Evolutionary conservation across 441 rosid species (phyloP).

Genomic region (Gossypium trilobum): DNA sequence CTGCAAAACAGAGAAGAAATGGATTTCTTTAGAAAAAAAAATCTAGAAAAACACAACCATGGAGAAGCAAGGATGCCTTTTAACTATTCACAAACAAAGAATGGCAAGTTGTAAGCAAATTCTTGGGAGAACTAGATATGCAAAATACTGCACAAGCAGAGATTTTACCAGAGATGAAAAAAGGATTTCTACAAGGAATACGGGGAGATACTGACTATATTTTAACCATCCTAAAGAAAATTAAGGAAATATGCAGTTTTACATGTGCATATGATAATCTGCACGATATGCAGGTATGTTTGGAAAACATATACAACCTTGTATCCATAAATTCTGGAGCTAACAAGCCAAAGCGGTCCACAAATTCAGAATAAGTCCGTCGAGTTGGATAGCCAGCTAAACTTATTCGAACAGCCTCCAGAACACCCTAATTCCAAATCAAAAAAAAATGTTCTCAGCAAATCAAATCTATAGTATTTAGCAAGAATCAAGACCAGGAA

Average conservation of each 20-base stretch:
- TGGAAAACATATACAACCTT: constrained; percentile 39
- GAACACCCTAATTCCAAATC: constrained; percentile 64
- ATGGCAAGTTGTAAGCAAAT: neutral
- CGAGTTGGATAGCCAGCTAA: constrained; percentile 97
- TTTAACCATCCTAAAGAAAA: neutral
- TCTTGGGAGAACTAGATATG: neutral
- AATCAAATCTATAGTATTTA: neutral
- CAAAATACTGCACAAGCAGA: neutral
- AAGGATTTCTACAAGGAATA: neutral
- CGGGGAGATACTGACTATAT: neutral
- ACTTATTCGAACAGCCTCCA: constrained; percentile 98
- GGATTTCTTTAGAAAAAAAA: neutral
- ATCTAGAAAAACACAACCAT: neutral
- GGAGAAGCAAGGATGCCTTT: neutral
- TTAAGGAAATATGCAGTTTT: neutral
- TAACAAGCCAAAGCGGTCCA: constrained; percentile 88
- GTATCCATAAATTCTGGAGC: constrained; percentile 66
- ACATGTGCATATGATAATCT: neutral
- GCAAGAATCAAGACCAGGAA: constrained; percentile 3
- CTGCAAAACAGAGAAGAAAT: neutral
- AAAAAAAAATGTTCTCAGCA: neutral
- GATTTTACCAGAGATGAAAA: neutral
- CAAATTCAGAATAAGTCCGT: constrained; percentile 77
- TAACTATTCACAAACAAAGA: neutral
- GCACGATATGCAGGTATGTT: neutral